These are phyloP conservation scores for Penstemon barbatus DNA, from an alignment of 257 asterid species.

Conservation along the genomic window DNA sequence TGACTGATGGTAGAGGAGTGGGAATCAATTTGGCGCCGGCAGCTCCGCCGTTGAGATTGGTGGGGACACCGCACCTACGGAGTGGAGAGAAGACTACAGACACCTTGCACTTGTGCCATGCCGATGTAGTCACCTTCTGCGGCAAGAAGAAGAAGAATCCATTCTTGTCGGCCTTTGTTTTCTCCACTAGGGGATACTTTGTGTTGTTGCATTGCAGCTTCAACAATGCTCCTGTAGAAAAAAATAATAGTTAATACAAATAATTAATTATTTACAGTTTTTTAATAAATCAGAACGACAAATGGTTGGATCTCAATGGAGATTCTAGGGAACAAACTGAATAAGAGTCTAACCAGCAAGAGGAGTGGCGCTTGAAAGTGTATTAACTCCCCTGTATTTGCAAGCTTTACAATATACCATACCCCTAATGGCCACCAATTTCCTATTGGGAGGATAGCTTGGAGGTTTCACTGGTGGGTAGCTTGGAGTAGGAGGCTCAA, in stretches of 20 bases:
- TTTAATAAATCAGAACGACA: too few relatives aligned
- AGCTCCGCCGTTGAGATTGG: slow-evolving; percentile 52
- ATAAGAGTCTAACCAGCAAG: slow-evolving; percentile 36
- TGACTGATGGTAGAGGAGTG: slow-evolving; percentile 14
- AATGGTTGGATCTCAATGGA: too few relatives aligned
- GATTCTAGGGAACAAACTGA: too few relatives aligned
- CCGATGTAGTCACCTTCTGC: slow-evolving; percentile 31
- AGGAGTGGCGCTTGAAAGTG: slow-evolving; percentile 47
- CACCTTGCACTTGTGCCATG: slow-evolving; percentile 61
- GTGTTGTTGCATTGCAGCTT: slow-evolving; percentile 57
- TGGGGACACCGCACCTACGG: slow-evolving; percentile 47
- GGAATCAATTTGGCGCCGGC: slow-evolving; percentile 49
- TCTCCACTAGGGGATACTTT: slow-evolving; percentile 17
- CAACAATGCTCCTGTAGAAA: slow-evolving; percentile 53
- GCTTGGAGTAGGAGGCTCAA: slow-evolving; percentile 11
- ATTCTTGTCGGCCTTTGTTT: slow-evolving; percentile 36
- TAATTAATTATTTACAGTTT: too few relatives aligned
- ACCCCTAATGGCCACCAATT: slow-evolving; percentile 51
- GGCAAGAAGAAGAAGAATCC: slow-evolving; percentile 41
- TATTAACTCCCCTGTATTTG: slow-evolving; percentile 51
- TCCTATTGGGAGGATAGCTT: slow-evolving; percentile 27
- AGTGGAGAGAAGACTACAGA: slow-evolving; percentile 44
- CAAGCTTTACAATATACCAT: slow-evolving; percentile 72
- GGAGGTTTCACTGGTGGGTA: slow-evolving; percentile 26
- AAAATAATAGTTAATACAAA: background rate